Base-by-base conservation (phyloP, 2,329 filamentous ascomycete species). In the Phialophora verrucosa region DNA sequence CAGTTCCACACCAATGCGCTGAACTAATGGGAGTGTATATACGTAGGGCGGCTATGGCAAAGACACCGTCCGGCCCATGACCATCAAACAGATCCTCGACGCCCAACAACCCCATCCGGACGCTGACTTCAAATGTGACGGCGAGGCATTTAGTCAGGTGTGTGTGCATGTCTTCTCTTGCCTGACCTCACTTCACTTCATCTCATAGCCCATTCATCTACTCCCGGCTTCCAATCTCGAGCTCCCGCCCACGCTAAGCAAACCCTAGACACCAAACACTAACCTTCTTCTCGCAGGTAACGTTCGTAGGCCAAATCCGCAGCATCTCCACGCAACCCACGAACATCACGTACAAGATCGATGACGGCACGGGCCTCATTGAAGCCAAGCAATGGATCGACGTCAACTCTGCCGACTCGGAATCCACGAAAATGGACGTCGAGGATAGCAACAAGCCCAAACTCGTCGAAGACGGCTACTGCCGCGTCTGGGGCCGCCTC, bases 351-450 rank as follows among this genome's bases (percentile, higher is more conserved):
- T 96, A 96, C 85, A 91, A 90, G 75, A 83, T 99, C 74, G 95
- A 99, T 80, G 95, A 99, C 79, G 95, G 95, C 77, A 99, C 96
- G 0, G 93, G 92, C 67, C 85, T 89, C 68, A 90, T 97, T 73
- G 96, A 99, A 79, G 93, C 92, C 72, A 96, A 95, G 82, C 89
- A 91, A 78, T 96, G 91, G 90, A 84, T 91, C 64, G 90, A 94
- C 79, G 80, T 84, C 71, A 83, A 84, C 42, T 76, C 78, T 47
- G 77, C 78, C 1, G 71, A 72, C 50, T 20, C 59, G 25, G 14
- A 4, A 1, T 35, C 53, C 4, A 35, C 53, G 32, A 74, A 75
- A 51, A 80, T 83, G 76, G 81, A 83, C 50, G 78, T 78, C 20
- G 80, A 82, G 54, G 77, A 44, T n/a, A 20, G 38, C 17, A 44